phyloP scores from a whole-genome alignment of 225 moss, liverwort and hornwort genomes.

The Bryum argenteum region DNA sequence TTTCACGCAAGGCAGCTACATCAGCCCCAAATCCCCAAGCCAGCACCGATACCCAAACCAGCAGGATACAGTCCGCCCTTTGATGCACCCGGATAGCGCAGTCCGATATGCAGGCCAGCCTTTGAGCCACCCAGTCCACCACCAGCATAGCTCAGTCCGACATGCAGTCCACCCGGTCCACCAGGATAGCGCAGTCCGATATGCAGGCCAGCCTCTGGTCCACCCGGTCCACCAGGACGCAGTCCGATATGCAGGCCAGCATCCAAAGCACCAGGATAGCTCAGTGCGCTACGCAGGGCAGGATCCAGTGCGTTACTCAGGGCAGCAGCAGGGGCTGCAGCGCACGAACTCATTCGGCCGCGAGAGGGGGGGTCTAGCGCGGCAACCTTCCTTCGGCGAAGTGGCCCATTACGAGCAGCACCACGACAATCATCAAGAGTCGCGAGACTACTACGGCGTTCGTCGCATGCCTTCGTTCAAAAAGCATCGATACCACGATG shows the following conservation, averaged over 20 bases:
- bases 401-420: conserved; percentile 23
- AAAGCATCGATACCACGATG: conserved; percentile 50
- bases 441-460: conserved; percentile 42
- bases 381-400: conserved; percentile 41
- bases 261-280: neutral
- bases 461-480: conserved; percentile 54
- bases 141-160: neutral
- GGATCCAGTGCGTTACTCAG: conserved; percentile 17
- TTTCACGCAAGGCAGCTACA: conserved; percentile 38
- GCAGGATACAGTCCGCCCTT: neutral
- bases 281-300: neutral
- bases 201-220: neutral
- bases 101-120: neutral
- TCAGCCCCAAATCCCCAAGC: neutral
- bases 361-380: conserved; percentile 20
- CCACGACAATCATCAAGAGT: conserved; percentile 24
- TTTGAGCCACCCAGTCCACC: neutral
- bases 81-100: neutral
- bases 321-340: conserved; percentile 19
- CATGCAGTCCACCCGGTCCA: neutral
- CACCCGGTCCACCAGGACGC: neutral
- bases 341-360: conserved; percentile 42
- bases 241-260: neutral
- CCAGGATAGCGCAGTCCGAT: neutral
- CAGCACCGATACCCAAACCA: neutral